A percentile compares a stretch with the other conserved stretches of the same genome.
Evolutionary conservation across 768 basidiomycete genomes (phyloP).

Genomic region (Udeniomyces megalosporus): DNA sequence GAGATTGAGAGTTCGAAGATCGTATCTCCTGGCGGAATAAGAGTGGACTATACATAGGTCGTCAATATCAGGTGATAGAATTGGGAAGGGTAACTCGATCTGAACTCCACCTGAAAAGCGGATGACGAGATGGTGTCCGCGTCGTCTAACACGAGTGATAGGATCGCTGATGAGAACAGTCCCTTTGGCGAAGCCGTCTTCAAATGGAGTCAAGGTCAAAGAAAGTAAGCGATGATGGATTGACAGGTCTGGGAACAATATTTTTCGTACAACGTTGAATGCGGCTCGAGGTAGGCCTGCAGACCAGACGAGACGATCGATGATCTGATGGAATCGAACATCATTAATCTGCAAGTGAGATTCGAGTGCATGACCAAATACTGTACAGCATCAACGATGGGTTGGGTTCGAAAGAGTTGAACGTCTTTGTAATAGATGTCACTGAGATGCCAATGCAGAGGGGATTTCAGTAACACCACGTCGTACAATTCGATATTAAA

Average conservation of each 20-base stretch:
- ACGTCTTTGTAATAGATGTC: too few species aligned
- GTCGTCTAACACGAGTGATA: neutral
- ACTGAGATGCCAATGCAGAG: too few species aligned
- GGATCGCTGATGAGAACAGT: neutral
- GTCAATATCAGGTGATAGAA: too few species aligned
- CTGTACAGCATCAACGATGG: too few species aligned
- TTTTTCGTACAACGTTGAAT: constrained; percentile 7
- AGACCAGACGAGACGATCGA: neutral
- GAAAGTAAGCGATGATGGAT: neutral
- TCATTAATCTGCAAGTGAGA: too few species aligned
- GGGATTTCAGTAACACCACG: too few species aligned
- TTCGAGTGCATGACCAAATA: too few species aligned
- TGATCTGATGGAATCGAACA: neutral
- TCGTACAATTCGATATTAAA: too few species aligned
- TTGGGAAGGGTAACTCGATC: neutral
- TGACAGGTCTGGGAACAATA: too few species aligned
- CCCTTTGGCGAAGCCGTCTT: constrained; percentile 10
- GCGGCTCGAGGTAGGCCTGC: neutral
- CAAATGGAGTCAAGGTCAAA: neutral
- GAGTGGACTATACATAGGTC: too few species aligned
- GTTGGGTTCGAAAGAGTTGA: too few species aligned
- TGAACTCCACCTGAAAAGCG: neutral
- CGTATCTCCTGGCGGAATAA: constrained; percentile 4
- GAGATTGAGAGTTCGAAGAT: neutral
- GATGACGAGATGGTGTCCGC: neutral